A percentile compares a stretch with the other conserved stretches of the same genome.
Evolutionary conservation across 2,329 filamentous ascomycete species (phyloP).

Genomic region (Phaeosphaeriaceae sp.): DNA sequence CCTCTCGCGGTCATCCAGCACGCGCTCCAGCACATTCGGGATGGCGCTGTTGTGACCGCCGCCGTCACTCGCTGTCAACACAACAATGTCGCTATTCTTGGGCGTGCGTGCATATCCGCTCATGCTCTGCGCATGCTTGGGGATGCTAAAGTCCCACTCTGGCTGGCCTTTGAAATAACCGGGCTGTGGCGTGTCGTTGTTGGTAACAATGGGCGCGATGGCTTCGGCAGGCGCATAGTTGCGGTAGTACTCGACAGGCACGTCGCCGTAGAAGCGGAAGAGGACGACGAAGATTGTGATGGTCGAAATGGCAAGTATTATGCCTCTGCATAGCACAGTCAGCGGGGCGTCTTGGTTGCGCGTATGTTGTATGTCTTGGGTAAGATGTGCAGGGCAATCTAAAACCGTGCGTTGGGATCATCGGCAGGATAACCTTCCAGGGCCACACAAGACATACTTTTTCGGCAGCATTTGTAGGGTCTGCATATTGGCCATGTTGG

Average conservation of each 20-base stretch:
- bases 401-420: neutral
- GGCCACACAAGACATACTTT: slow-evolving; percentile 16
- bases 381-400: neutral
- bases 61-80: slow-evolving; percentile 52
- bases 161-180: slow-evolving; percentile 41
- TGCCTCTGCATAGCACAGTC: slow-evolving; percentile 16
- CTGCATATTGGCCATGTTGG: slow-evolving; percentile 11
- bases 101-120: slow-evolving; percentile 41
- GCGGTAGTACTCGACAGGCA: slow-evolving; percentile 34
- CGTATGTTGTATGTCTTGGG: neutral
- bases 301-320: slow-evolving; percentile 26
- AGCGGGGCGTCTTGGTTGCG: neutral
- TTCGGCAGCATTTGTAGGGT: slow-evolving; percentile 12
- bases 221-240: slow-evolving; percentile 29
- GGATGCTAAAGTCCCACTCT: slow-evolving; percentile 41
- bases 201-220: slow-evolving; percentile 16
- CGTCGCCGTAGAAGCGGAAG: slow-evolving; percentile 34
- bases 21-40: slow-evolving; percentile 43
- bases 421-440: too few relatives aligned
- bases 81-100: slow-evolving; percentile 43
- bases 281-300: slow-evolving; percentile 29
- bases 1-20: slow-evolving; percentile 43
- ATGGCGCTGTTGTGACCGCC: slow-evolving; percentile 52
- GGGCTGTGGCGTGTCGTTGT: slow-evolving; percentile 35
- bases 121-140: slow-evolving; percentile 32